These are phyloP conservation scores for Benincasa hispida DNA, from an alignment of 306 rosid species.

Conservation along the genomic window DNA sequence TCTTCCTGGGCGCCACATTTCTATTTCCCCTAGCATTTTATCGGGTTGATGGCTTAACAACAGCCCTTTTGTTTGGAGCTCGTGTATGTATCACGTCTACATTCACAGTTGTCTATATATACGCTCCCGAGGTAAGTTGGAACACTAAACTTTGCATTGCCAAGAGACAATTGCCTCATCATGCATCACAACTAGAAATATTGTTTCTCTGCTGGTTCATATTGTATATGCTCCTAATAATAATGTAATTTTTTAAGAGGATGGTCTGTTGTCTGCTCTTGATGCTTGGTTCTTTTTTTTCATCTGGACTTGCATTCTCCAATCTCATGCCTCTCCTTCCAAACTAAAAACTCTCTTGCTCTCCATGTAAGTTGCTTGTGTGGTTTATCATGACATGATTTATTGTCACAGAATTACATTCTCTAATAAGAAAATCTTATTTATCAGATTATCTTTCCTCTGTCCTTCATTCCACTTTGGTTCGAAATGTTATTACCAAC, in stretches of 20 bases:
- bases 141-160: background rate
- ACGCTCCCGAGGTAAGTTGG: slow-evolving; percentile 76
- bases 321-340: slow-evolving; percentile 2
- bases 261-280: background rate
- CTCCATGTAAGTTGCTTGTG: background rate
- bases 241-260: background rate
- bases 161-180: background rate
- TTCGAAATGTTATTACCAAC: background rate
- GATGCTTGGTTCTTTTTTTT: background rate
- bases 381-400: background rate
- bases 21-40: slow-evolving; percentile 66
- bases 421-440: background rate
- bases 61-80: slow-evolving; percentile 85
- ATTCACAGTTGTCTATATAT: slow-evolving; percentile 73
- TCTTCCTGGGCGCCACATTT: slow-evolving; percentile 62
- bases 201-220: background rate
- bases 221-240: background rate
- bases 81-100: slow-evolving; percentile 84
- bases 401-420: background rate
- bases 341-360: background rate
- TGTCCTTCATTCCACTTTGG: background rate
- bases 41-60: slow-evolving; percentile 49
- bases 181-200: background rate
- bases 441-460: background rate
- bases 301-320: slow-evolving; percentile 5